Percentiles rank a stretch among this genome's conserved stretches.
phyloP scores from a whole-genome alignment of 148 eudicot species.

The Rhododendron griersonianum region DNA sequence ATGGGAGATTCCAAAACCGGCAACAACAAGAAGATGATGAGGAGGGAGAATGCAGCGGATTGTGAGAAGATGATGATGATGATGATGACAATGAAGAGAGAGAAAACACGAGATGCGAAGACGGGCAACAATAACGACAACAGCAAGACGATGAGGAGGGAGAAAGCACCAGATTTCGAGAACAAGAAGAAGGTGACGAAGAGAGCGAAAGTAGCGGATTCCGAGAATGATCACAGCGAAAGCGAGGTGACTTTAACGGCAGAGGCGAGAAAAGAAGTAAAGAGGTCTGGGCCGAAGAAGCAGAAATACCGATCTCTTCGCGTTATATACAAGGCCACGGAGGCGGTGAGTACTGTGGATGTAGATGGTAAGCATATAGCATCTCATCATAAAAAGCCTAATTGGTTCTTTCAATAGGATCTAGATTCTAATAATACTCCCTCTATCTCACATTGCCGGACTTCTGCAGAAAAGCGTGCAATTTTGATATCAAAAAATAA shows the following conservation, averaged over 20 bases:
- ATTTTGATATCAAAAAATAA: too few species aligned
- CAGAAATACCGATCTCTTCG: slow-evolving; percentile 12
- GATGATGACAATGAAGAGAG: too few species aligned
- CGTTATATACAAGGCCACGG: slow-evolving; percentile 7
- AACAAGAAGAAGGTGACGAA: background rate
- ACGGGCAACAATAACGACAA: background rate
- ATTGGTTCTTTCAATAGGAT: background rate
- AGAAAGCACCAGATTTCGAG: background rate
- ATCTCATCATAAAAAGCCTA: background rate
- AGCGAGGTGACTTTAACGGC: background rate
- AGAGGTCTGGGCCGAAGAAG: background rate
- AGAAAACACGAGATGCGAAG: too few species aligned
- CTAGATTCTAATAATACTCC: background rate
- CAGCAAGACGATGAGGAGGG: background rate
- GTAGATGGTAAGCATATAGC: background rate
- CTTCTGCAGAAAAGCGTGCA: too few species aligned
- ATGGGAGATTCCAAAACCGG: too few species aligned
- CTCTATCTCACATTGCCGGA: too few species aligned
- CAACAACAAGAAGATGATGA: too few species aligned
- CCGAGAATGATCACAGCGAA: background rate
- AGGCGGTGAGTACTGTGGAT: background rate
- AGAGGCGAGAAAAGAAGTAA: background rate
- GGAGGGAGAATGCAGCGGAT: too few species aligned
- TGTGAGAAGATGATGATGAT: too few species aligned
- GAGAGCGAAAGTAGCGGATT: background rate